A percentile compares a stretch with the other conserved stretches of the same genome.
These are phyloP conservation scores for Nakaseomyces bracarensis DNA, from an alignment of 1,139 yeast genomes.

Conservation along the genomic window DNA sequence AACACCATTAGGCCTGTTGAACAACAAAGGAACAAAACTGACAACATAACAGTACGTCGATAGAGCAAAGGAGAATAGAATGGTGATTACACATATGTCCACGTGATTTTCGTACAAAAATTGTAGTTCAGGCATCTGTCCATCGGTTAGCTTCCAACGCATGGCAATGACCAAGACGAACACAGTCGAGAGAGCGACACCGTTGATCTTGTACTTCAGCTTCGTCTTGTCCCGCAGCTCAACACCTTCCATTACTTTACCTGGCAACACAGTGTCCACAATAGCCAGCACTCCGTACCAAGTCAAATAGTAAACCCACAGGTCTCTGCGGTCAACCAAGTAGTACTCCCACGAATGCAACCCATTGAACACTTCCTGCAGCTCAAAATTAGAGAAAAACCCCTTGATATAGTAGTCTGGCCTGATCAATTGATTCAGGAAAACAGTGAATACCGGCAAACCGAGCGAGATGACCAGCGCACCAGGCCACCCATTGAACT, in stretches of 20 bases:
- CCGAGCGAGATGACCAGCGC: slow-evolving; percentile 58
- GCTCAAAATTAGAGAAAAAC: slow-evolving; percentile 34
- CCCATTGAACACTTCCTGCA: slow-evolving; percentile 32
- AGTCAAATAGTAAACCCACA: slow-evolving; percentile 56
- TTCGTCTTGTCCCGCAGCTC: slow-evolving; percentile 64
- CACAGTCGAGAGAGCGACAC: slow-evolving; percentile 47
- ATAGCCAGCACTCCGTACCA: slow-evolving; percentile 67
- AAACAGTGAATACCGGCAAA: slow-evolving; percentile 54
- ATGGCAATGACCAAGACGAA: slow-evolving; percentile 41
- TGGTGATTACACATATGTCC: slow-evolving; percentile 55
- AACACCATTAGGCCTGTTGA: slow-evolving; percentile 39
- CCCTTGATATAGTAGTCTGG: slow-evolving; percentile 49
- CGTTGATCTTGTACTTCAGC: slow-evolving; percentile 75
- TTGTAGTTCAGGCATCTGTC: slow-evolving; percentile 69
- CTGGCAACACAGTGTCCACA: slow-evolving; percentile 68
- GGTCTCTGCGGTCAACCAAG: slow-evolving; percentile 25
- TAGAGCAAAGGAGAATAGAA: slow-evolving; percentile 53
- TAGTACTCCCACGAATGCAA: slow-evolving; percentile 29
- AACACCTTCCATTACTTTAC: slow-evolving; percentile 58
- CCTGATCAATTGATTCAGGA: slow-evolving; percentile 52
- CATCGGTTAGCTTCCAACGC: slow-evolving; percentile 43
- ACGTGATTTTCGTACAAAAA: slow-evolving; percentile 63
- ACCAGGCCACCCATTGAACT: slow-evolving; percentile 74
- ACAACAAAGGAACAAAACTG: slow-evolving; percentile 53
- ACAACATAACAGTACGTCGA: slow-evolving; percentile 56